Percentiles rank a stretch among this genome's conserved stretches.
phyloP scores from a whole-genome alignment of 768 basidiomycete species.

The Tremella yokohamensis region DNA sequence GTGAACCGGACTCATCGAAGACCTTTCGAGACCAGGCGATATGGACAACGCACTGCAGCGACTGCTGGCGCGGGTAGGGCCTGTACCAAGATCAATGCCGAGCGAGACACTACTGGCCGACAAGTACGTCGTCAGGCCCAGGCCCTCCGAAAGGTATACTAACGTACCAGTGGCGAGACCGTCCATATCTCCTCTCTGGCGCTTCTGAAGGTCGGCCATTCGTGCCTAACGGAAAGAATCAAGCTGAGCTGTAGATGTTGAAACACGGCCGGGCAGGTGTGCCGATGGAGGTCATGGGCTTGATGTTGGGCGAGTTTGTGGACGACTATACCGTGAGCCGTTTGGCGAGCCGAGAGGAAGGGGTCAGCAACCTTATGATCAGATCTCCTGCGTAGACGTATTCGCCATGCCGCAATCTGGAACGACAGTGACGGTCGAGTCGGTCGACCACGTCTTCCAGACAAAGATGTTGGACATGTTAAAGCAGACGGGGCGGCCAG shows the following conservation, averaged over 20 bases:
- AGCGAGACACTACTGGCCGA: conserved; percentile 25
- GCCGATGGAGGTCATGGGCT: conserved; percentile 94
- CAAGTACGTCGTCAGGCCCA: conserved; percentile 32
- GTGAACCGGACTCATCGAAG: too few species aligned
- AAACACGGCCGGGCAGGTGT: conserved; percentile 98
- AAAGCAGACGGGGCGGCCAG: conserved; percentile 98
- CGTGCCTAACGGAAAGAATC: background rate
- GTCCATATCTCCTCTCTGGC: conserved; percentile 97
- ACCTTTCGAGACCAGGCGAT: too few species aligned
- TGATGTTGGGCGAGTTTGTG: conserved; percentile 96
- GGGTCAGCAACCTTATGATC: conserved; percentile 1
- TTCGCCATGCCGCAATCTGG: conserved; percentile 99
- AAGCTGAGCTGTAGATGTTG: conserved; percentile 68
- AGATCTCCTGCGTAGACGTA: conserved; percentile 73
- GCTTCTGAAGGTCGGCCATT: conserved; percentile 73
- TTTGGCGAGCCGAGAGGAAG: background rate
- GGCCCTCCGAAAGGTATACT: background rate
- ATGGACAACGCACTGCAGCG: too few species aligned
- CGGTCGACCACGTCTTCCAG: conserved; percentile 98
- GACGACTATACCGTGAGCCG: conserved; percentile 72
- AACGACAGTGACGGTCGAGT: conserved; percentile 95
- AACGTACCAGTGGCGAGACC: conserved; percentile 51
- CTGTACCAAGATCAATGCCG: too few species aligned
- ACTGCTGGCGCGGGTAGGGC: too few species aligned
- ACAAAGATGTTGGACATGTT: conserved; percentile 98